Evolutionary conservation across 2,329 filamentous ascomycete genomes (phyloP).

Genomic region (Ascocoryne sarcoides): DNA sequence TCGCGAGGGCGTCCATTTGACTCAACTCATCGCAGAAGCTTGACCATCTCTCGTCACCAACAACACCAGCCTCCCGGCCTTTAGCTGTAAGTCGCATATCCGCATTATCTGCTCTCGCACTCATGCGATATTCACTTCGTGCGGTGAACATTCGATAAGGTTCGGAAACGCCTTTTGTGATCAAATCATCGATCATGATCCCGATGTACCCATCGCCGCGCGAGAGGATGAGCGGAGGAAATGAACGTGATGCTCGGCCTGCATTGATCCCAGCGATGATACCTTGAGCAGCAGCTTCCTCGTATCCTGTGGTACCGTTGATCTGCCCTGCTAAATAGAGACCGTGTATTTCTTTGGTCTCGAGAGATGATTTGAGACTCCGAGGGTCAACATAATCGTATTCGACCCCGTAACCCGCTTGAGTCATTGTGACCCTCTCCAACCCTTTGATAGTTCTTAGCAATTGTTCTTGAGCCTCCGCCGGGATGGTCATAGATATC

Average conservation of each 20-base stretch:
- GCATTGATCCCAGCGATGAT: conserved; percentile 91
- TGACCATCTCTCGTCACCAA: conserved; percentile 71
- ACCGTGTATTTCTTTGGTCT: conserved; percentile 84
- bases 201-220: conserved; percentile 92
- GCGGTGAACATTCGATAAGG: conserved; percentile 98
- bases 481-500: conserved; percentile 92
- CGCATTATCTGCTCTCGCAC: conserved; percentile 85
- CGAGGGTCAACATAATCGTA: conserved; percentile 98
- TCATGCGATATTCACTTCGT: conserved; percentile 91
- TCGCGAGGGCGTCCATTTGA: conserved; percentile 59
- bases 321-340: conserved; percentile 94
- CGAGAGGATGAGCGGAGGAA: conserved; percentile 58
- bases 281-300: conserved; percentile 92
- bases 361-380: conserved; percentile 75
- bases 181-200: conserved; percentile 96
- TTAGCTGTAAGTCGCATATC: conserved; percentile 76
- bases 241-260: conserved; percentile 64
- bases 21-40: conserved; percentile 55
- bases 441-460: conserved; percentile 83
- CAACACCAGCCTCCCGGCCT: conserved; percentile 67
- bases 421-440: conserved; percentile 83
- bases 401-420: conserved; percentile 93
- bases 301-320: conserved; percentile 96
- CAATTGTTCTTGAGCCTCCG: conserved; percentile 74
- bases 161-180: conserved; percentile 93